phyloP scores from a whole-genome alignment of 805 yeast species.

The Yarrowia hollandica region DNA sequence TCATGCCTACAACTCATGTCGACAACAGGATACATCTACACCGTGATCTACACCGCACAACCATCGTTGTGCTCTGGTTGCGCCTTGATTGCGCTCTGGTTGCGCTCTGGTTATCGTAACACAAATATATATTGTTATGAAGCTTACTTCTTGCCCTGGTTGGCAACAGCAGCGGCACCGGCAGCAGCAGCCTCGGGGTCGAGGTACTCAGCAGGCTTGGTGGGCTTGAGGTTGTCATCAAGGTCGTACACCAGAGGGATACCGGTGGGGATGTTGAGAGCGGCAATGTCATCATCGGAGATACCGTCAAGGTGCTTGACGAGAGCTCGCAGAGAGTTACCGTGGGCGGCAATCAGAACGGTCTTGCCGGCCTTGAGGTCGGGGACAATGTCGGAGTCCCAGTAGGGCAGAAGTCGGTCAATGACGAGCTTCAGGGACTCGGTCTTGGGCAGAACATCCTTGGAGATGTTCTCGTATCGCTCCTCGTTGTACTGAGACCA shows the following conservation, averaged over 20 bases:
- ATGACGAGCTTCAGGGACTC: constrained; percentile 93
- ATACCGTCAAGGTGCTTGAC: constrained; percentile 94
- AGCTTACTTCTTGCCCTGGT: constrained; percentile 74
- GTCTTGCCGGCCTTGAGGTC: constrained; percentile 85
- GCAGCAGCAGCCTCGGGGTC: constrained; percentile 99
- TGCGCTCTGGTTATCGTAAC: too few relatives aligned
- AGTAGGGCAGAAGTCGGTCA: constrained; percentile 95
- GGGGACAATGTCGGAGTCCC: constrained; percentile 87
- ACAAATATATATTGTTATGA: neutral
- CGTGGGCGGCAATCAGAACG: constrained; percentile 94
- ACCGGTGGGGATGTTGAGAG: constrained; percentile 97
- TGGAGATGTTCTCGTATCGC: constrained; percentile 83
- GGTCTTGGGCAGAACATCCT: constrained; percentile 84
- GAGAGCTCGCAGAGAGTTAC: constrained; percentile 95
- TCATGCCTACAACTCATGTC: too few relatives aligned
- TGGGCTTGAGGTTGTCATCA: constrained; percentile 81
- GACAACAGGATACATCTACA: too few relatives aligned
- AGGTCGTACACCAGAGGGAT: constrained; percentile 96
- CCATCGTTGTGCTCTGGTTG: too few relatives aligned
- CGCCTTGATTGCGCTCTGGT: too few relatives aligned
- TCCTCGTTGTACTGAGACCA: constrained; percentile 83
- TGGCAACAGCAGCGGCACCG: constrained; percentile 99
- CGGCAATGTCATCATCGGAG: constrained; percentile 89
- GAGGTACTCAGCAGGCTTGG: constrained; percentile 91
- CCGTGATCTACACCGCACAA: too few relatives aligned